Conservation (phyloP, 2,329 filamentous ascomycete genomes). For the Aspergillus tamarii region DNA sequence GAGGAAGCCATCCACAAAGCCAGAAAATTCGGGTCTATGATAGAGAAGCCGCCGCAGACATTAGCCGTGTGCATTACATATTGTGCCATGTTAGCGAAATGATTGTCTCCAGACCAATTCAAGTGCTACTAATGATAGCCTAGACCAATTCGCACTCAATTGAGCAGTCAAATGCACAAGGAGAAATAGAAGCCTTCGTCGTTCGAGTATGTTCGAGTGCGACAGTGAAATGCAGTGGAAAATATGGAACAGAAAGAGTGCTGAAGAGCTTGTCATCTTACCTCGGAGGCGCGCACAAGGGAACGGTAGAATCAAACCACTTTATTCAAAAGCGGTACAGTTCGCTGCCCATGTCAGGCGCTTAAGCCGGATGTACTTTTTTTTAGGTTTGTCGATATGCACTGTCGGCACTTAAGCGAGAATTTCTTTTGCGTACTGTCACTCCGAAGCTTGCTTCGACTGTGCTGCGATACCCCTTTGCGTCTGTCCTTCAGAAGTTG, state of each 20-base stretch:
- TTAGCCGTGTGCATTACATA: slow-evolving; percentile 32
- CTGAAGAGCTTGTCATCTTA: slow-evolving; percentile 28
- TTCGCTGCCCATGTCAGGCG: slow-evolving; percentile 34
- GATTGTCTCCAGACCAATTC: neutral
- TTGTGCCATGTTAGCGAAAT: slow-evolving; percentile 5
- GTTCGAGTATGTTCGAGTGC: neutral
- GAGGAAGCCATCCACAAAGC: slow-evolving; percentile 81
- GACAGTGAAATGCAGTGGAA: slow-evolving; percentile 2
- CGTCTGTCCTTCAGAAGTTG: slow-evolving; percentile 1
- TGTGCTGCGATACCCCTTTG: slow-evolving; percentile 1
- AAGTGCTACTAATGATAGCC: neutral
- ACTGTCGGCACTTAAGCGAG: slow-evolving; percentile 6
- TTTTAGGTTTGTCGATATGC: slow-evolving; percentile 16
- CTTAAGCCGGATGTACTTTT: slow-evolving; percentile 17
- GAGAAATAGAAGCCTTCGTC: neutral
- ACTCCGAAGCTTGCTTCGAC: neutral
- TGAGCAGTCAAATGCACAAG: neutral
- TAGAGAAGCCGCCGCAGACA: slow-evolving; percentile 29
- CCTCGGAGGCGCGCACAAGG: slow-evolving; percentile 34
- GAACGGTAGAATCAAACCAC: slow-evolving; percentile 18
- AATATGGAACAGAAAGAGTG: slow-evolving; percentile 18
- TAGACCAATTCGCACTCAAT: neutral
- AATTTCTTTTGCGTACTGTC: slow-evolving; percentile 7
- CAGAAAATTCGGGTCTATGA: slow-evolving; percentile 36
- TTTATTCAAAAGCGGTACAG: slow-evolving; percentile 29